phyloP scores from a whole-genome alignment of 2,329 filamentous ascomycete species.

The Zasmidium cellare region DNA sequence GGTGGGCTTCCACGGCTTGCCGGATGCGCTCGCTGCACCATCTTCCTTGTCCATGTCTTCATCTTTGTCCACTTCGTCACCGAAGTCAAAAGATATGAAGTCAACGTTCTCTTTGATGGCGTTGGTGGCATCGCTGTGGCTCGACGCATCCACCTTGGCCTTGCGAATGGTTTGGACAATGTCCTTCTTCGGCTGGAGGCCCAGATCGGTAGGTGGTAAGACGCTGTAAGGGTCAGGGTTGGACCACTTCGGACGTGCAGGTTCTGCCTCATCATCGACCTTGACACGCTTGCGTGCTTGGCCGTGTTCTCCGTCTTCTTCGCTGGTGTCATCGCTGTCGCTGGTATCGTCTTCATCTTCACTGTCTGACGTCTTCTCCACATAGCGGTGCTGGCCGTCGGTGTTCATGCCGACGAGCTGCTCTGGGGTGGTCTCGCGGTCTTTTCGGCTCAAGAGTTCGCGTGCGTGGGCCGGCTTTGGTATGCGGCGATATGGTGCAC shows the following conservation, averaged over 20 bases:
- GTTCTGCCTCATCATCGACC: slow-evolving; percentile 26
- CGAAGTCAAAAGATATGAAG: slow-evolving; percentile 72
- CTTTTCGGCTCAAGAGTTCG: slow-evolving; percentile 41
- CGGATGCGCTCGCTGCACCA: slow-evolving; percentile 9
- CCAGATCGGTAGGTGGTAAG: slow-evolving; percentile 76
- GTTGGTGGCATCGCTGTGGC: slow-evolving; percentile 42
- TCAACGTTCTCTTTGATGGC: slow-evolving; percentile 60
- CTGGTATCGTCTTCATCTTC: slow-evolving; percentile 19
- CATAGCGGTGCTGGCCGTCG: slow-evolving; percentile 42
- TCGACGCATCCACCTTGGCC: slow-evolving; percentile 69
- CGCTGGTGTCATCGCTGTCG: slow-evolving; percentile 25
- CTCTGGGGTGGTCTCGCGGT: slow-evolving; percentile 45
- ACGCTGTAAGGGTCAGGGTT: slow-evolving; percentile 94
- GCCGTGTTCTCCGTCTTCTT: slow-evolving; percentile 1
- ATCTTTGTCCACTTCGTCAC: slow-evolving; percentile 34
- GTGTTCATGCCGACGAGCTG: slow-evolving; percentile 44
- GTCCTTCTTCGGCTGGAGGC: slow-evolving; percentile 73
- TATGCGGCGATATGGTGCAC: slow-evolving; percentile 12
- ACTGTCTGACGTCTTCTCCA: slow-evolving; percentile 43
- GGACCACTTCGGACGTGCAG: slow-evolving; percentile 74
- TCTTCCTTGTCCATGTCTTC: slow-evolving; percentile 19
- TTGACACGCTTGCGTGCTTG: slow-evolving; percentile 33
- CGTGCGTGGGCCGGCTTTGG: slow-evolving; percentile 44
- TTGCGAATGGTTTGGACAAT: slow-evolving; percentile 91
- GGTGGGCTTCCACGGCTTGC: slow-evolving; percentile 24